A percentile compares a stretch with the other conserved stretches of the same genome.
Evolutionary conservation across 352 stramenopile species (phyloP).

Genomic region (Phytophthora sojae): DNA sequence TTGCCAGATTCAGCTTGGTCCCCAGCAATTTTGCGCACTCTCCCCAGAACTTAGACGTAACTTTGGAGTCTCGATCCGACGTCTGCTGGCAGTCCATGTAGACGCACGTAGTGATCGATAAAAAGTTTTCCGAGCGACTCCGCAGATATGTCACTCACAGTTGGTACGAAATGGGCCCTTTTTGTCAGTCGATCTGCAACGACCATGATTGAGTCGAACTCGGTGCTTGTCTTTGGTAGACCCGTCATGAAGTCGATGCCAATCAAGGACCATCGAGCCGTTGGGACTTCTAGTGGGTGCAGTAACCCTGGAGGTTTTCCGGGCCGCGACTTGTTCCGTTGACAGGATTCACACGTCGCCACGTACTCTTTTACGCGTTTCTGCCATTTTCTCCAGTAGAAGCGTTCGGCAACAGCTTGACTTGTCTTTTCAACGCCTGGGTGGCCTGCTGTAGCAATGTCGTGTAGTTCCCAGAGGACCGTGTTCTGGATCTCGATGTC

Average conservation of each 20-base stretch:
- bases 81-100: conserved; percentile 3
- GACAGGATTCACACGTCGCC: conserved; percentile 1
- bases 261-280: conserved; percentile 1
- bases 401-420: neutral
- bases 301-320: conserved; percentile 7
- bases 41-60: conserved; percentile 13
- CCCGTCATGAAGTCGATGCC: conserved; percentile 19
- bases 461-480: conserved; percentile 9
- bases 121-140: neutral
- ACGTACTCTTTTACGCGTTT: neutral
- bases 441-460: neutral
- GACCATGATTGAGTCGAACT: conserved; percentile 7
- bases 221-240: neutral
- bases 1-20: conserved; percentile 7
- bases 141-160: neutral
- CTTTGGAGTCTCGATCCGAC: conserved; percentile 12
- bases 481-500: conserved; percentile 1
- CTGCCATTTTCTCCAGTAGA: neutral
- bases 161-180: conserved; percentile 13
- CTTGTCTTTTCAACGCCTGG: neutral
- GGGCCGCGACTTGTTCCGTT: neutral
- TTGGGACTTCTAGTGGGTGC: neutral
- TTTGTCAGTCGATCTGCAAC: conserved; percentile 19
- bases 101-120: conserved; percentile 3
- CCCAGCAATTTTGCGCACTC: neutral